phyloP scores from a whole-genome alignment of 2,329 filamentous ascomycete species.

The Aureobasidium melanogenum region DNA sequence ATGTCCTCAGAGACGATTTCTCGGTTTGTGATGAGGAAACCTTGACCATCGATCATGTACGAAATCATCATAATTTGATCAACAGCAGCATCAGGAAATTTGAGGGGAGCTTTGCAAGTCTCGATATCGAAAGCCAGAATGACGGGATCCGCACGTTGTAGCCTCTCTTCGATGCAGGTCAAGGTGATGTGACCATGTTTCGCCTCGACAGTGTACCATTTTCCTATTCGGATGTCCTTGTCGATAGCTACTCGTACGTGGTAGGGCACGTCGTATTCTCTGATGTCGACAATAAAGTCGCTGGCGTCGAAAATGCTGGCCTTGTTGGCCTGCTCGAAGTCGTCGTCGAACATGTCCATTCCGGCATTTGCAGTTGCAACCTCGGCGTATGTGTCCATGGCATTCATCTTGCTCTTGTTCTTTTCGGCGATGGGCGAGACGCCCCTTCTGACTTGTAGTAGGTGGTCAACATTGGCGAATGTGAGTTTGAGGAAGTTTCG shows the following conservation, averaged over 20 bases:
- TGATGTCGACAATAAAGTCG: conserved; percentile 96
- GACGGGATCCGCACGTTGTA: conserved; percentile 89
- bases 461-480: conserved; percentile 79
- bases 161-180: conserved; percentile 73
- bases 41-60: conserved; percentile 99
- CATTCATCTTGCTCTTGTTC: conserved; percentile 92
- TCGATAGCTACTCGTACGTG: conserved; percentile 99
- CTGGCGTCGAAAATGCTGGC: conserved; percentile 71
- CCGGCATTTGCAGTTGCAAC: conserved; percentile 77
- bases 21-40: conserved; percentile 94
- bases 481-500: conserved; percentile 78
- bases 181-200: conserved; percentile 86
- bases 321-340: conserved; percentile 58
- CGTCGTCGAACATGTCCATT: conserved; percentile 90
- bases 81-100: conserved; percentile 89
- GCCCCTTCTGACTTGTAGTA: conserved; percentile 74
- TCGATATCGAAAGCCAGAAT: conserved; percentile 99
- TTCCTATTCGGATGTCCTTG: conserved; percentile 84
- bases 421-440: conserved; percentile 89
- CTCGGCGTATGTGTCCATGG: conserved; percentile 97
- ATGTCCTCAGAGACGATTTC: conserved; percentile 98
- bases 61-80: conserved; percentile 99
- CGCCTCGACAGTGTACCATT: conserved; percentile 92
- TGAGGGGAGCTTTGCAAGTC: conserved; percentile 88
- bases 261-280: conserved; percentile 98